Conservation (phyloP, 2,329 filamentous ascomycete genomes). For the Lecanosticta acicola region DNA sequence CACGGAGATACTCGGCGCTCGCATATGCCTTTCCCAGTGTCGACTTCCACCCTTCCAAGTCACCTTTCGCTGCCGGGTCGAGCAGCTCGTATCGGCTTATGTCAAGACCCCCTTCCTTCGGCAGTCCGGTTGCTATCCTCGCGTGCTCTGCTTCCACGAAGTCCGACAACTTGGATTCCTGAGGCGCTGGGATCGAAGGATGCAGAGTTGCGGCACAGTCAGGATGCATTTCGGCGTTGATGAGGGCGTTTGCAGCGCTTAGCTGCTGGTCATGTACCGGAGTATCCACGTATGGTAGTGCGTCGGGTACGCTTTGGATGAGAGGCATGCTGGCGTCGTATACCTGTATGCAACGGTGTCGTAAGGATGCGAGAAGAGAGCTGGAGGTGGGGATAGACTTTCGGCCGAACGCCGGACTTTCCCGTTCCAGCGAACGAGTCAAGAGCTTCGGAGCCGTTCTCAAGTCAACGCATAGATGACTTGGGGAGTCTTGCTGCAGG, state of each 20-base stretch:
- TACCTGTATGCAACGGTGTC: background rate
- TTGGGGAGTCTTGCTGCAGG: too few relatives aligned
- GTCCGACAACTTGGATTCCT: constrained; percentile 55
- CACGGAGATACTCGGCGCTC: constrained; percentile 53
- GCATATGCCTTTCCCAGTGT: constrained; percentile 53
- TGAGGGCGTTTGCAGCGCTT: constrained; percentile 61
- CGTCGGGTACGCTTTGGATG: constrained; percentile 67
- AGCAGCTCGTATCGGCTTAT: constrained; percentile 77
- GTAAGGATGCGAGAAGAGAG: background rate
- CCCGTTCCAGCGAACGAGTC: too few relatives aligned
- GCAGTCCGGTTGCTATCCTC: constrained; percentile 54
- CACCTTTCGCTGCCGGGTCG: constrained; percentile 48
- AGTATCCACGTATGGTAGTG: constrained; percentile 78
- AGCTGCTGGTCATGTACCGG: constrained; percentile 61
- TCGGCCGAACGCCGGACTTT: background rate
- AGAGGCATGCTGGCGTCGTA: constrained; percentile 52
- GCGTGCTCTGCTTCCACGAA: constrained; percentile 63
- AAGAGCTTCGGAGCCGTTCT: background rate
- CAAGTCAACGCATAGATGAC: background rate
- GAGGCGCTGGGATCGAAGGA: constrained; percentile 52
- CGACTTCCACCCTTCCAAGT: constrained; percentile 45
- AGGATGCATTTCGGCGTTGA: constrained; percentile 58
- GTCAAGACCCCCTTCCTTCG: constrained; percentile 57
- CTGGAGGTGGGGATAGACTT: background rate
- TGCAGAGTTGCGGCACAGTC: constrained; percentile 49